A percentile compares a stretch with the other conserved stretches of the same genome.
phyloP scores from a whole-genome alignment of 176 grass and related monocot species.

The Oryza coarctata region DNA sequence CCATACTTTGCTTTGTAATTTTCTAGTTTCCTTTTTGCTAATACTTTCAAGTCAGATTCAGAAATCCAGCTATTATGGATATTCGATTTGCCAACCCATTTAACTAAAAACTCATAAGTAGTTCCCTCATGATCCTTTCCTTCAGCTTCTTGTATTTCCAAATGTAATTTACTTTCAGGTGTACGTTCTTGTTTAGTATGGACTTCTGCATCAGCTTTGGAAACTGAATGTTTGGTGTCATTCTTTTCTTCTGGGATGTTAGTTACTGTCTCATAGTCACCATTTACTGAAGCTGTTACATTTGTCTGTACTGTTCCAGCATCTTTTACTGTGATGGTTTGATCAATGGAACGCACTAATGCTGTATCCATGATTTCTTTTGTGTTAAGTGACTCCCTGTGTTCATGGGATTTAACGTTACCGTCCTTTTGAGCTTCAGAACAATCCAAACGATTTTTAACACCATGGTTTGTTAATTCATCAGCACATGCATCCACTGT shows the following conservation, averaged over 20 bases:
- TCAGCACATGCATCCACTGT: constrained; percentile 33
- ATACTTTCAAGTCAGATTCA: constrained; percentile 72
- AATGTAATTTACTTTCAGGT: constrained; percentile 40
- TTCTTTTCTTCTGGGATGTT: constrained; percentile 32
- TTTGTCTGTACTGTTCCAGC: constrained; percentile 23
- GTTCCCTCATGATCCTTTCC: constrained; percentile 26
- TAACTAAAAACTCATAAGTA: constrained; percentile 82
- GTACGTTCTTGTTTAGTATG: constrained; percentile 39
- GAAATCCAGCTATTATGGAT: constrained; percentile 93
- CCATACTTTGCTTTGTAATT: constrained; percentile 97
- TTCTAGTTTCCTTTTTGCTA: constrained; percentile 96
- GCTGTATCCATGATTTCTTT: constrained; percentile 31
- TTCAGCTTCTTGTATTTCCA: constrained; percentile 30
- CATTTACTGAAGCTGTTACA: constrained; percentile 36
- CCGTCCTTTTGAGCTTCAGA: constrained; percentile 27
- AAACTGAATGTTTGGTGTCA: constrained; percentile 7
- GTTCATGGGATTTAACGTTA: constrained; percentile 36
- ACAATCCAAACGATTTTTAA: constrained; percentile 38
- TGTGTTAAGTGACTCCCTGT: constrained; percentile 13
- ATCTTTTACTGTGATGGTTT: constrained; percentile 33
- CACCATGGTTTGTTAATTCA: constrained; percentile 37
- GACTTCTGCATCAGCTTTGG: constrained; percentile 30
- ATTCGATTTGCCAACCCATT: constrained; percentile 91
- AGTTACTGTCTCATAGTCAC: constrained; percentile 24
- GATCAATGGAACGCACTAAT: constrained; percentile 38